A percentile compares a stretch with the other conserved stretches of the same genome.
Evolutionary conservation across 257 asterid genomes (phyloP).

Genomic region (Voacanga thouarsii): DNA sequence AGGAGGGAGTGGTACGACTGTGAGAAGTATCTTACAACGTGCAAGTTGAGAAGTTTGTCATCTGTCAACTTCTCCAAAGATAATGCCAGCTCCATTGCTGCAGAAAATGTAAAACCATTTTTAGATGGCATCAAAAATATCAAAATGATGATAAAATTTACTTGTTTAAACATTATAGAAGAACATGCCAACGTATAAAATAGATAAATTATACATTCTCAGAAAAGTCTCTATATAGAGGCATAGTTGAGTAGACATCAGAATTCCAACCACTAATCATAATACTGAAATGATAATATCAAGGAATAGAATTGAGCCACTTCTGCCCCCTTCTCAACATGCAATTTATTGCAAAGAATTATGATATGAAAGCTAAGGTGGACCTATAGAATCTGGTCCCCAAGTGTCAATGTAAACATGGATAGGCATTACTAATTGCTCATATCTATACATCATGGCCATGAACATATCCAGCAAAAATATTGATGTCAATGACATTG

Average conservation of each 20-base stretch:
- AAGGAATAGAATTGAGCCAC: background rate
- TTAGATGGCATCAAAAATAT: background rate
- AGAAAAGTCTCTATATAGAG: no score
- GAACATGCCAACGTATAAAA: background rate
- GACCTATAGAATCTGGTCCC: no score
- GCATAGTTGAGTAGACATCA: background rate
- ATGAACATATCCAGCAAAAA: background rate
- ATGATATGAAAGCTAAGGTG: background rate
- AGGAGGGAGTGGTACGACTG: no score
- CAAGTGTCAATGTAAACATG: slow-evolving; percentile 14
- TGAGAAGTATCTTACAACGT: slow-evolving; percentile 52
- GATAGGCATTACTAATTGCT: slow-evolving; percentile 8
- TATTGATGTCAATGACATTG: background rate
- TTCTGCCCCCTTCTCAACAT: background rate
- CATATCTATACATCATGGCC: slow-evolving; percentile 8
- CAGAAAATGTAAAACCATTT: slow-evolving; percentile 8
- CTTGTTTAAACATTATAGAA: background rate
- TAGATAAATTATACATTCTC: background rate
- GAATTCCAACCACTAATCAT: background rate
- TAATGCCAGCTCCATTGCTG: slow-evolving; percentile 84
- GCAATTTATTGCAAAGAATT: background rate
- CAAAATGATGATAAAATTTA: background rate
- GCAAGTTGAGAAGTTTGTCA: slow-evolving; percentile 72
- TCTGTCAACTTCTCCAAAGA: slow-evolving; percentile 77
- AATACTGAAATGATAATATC: background rate